phyloP scores from a whole-genome alignment of 441 rosid genomes.

The Heliophila coronopifolia region DNA sequence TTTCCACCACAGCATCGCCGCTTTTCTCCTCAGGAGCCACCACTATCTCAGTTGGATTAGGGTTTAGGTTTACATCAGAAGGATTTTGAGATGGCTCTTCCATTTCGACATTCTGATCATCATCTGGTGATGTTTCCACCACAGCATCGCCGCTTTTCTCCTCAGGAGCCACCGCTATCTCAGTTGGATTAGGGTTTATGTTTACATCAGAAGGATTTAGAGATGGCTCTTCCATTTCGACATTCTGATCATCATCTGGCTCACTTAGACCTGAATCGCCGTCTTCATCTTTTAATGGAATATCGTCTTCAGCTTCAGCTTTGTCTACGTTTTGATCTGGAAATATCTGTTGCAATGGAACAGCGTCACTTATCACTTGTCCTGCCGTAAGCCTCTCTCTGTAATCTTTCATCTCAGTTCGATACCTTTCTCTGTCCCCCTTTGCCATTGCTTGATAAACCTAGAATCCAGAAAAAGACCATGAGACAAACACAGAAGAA shows the following conservation, averaged over 20 bases:
- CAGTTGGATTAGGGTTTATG: conserved; percentile 10
- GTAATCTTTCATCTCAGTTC: conserved; percentile 79
- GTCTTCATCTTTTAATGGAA: conserved; percentile 42
- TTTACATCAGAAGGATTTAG: conserved; percentile 2
- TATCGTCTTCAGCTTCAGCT: conserved; percentile 46
- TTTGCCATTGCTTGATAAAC: conserved; percentile 77
- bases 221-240: conserved; percentile 34
- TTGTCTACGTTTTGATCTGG: conserved; percentile 44
- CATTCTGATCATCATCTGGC: conserved; percentile 42
- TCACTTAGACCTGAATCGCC: conserved; percentile 52
- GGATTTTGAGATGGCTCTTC: conserved; percentile 19
- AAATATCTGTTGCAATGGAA: conserved; percentile 64
- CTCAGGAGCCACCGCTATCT: conserved; percentile 7
- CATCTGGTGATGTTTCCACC: no score
- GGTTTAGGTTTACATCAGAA: conserved; percentile 8
- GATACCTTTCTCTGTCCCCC: conserved; percentile 81
- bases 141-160: conserved; percentile 17
- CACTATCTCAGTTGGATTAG: conserved; percentile 4
- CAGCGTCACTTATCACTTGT: conserved; percentile 52
- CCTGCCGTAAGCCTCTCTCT: conserved; percentile 56
- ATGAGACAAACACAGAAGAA: not conserved
- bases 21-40: conserved; percentile 19
- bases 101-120: conserved; percentile 29
- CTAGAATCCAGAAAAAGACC: conserved; percentile 30
- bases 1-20: conserved; percentile 15